A percentile compares a stretch with the other conserved stretches of the same genome.
Evolutionary conservation across 1,284 basidiomycete species (phyloP).

Genomic region (Naganishia sp.): DNA sequence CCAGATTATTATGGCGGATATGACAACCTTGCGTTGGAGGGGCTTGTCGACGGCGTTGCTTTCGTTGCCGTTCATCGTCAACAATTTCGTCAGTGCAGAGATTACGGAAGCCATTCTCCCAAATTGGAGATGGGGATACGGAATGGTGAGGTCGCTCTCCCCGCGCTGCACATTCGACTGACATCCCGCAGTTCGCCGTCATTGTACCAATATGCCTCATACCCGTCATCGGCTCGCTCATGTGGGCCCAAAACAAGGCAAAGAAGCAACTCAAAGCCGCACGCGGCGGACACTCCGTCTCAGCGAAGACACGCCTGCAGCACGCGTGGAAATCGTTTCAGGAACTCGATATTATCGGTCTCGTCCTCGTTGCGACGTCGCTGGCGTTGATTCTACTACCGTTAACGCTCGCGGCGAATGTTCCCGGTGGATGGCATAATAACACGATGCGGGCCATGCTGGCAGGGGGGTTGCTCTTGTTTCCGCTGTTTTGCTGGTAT

Average conservation of each 20-base stretch:
- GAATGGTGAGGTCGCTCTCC: slow-evolving; percentile 52
- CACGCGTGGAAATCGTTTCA: slow-evolving; percentile 35
- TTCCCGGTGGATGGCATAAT: slow-evolving; percentile 52
- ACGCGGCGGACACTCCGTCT: slow-evolving; percentile 1
- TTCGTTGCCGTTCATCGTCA: slow-evolving; percentile 68
- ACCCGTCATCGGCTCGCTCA: slow-evolving; percentile 63
- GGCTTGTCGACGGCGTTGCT: slow-evolving; percentile 68
- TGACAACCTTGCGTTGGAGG: slow-evolving; percentile 75
- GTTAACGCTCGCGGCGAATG: slow-evolving; percentile 60
- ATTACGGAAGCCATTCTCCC: slow-evolving; percentile 63
- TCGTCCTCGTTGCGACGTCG: slow-evolving; percentile 66
- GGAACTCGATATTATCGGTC: slow-evolving; percentile 59
- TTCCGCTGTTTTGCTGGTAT: slow-evolving; percentile 54
- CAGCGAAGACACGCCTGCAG: neutral
- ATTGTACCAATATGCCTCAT: slow-evolving; percentile 49
- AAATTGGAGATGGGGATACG: slow-evolving; percentile 73
- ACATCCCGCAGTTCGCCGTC: slow-evolving; percentile 48
- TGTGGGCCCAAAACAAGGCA: slow-evolving; percentile 70
- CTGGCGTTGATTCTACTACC: slow-evolving; percentile 68
- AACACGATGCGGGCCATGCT: slow-evolving; percentile 51
- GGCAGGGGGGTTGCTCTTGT: slow-evolving; percentile 51
- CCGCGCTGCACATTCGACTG: neutral
- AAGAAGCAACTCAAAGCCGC: slow-evolving; percentile 48
- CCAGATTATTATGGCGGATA: slow-evolving; percentile 76
- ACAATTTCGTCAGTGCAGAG: slow-evolving; percentile 63